Evolutionary conservation across 1,284 basidiomycete species (phyloP).

Genomic region (Ustanciosporium gigantosporum): DNA sequence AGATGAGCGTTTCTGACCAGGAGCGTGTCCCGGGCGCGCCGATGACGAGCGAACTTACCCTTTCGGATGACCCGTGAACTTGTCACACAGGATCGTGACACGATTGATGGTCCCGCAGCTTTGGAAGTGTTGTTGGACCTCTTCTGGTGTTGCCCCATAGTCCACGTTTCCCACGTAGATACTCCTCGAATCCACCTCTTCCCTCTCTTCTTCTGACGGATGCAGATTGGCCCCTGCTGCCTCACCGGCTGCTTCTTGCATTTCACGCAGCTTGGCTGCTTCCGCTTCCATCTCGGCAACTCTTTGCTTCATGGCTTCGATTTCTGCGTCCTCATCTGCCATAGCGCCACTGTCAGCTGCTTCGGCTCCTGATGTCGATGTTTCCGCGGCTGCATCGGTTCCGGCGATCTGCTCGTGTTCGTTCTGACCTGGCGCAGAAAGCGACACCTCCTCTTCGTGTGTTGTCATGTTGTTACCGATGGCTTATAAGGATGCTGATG

Average conservation of each 20-base stretch:
- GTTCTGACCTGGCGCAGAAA: constrained; percentile 27
- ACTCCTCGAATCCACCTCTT: constrained; percentile 81
- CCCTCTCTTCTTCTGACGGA: constrained; percentile 61
- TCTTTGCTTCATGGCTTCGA: constrained; percentile 78
- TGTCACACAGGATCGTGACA: constrained; percentile 98
- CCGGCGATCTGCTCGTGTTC: constrained; percentile 6
- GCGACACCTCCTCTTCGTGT: constrained; percentile 36
- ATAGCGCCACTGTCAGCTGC: constrained; percentile 9
- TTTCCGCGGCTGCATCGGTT: neutral
- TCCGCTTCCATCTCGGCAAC: constrained; percentile 82
- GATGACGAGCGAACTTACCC: constrained; percentile 71
- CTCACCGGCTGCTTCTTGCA: constrained; percentile 80
- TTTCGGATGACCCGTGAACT: constrained; percentile 99
- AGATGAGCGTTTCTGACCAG: neutral
- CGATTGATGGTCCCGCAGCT: constrained; percentile 97
- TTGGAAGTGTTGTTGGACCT: constrained; percentile 96
- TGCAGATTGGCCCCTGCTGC: constrained; percentile 42
- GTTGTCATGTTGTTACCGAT: constrained; percentile 31
- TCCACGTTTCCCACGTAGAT: constrained; percentile 98
- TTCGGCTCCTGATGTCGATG: too few relatives aligned
- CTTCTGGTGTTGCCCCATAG: constrained; percentile 95
- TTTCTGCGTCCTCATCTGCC: constrained; percentile 61
- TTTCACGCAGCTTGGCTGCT: constrained; percentile 82
- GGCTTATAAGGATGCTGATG: too few relatives aligned
- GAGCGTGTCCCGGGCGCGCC: too few relatives aligned